phyloP scores from a whole-genome alignment of 225 moss, liverwort and hornwort species.

The Sphagnum contortum region DNA sequence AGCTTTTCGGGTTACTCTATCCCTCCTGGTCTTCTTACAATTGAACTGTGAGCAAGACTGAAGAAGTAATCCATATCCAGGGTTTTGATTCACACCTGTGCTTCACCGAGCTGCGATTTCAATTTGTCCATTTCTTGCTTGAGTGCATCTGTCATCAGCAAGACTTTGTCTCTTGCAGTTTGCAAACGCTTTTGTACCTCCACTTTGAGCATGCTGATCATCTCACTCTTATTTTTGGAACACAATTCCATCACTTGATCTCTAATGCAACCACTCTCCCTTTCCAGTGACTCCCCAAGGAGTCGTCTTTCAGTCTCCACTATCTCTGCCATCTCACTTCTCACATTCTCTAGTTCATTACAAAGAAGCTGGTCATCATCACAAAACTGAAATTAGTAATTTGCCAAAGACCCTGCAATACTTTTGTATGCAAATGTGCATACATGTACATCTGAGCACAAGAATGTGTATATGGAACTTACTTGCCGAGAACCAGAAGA shows the following conservation, averaged over 20 bases:
- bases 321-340: constrained; percentile 36
- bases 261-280: constrained; percentile 39
- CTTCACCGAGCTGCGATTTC: constrained; percentile 25
- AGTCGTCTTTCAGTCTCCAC: constrained; percentile 40
- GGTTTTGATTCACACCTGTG: constrained; percentile 1
- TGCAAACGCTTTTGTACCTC: constrained; percentile 57
- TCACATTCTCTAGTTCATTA: constrained; percentile 48
- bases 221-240: constrained; percentile 52
- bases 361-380: constrained; percentile 27
- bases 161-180: constrained; percentile 50
- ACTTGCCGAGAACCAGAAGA: constrained; percentile 10
- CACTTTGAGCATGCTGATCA: constrained; percentile 43
- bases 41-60: no score
- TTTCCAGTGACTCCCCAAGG: constrained; percentile 41
- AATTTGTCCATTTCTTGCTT: constrained; percentile 57
- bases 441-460: no score
- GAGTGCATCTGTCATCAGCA: constrained; percentile 35
- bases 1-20: no score
- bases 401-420: no score
- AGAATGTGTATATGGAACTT: neutral
- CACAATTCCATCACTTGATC: constrained; percentile 41
- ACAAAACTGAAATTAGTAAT: no score
- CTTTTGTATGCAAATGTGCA: no score
- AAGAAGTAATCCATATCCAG: no score
- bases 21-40: no score